Percentiles rank a stretch among this genome's conserved stretches.
Conservation (phyloP, 2,329 filamentous ascomycete species). For the Chaetothyriales sp. region DNA sequence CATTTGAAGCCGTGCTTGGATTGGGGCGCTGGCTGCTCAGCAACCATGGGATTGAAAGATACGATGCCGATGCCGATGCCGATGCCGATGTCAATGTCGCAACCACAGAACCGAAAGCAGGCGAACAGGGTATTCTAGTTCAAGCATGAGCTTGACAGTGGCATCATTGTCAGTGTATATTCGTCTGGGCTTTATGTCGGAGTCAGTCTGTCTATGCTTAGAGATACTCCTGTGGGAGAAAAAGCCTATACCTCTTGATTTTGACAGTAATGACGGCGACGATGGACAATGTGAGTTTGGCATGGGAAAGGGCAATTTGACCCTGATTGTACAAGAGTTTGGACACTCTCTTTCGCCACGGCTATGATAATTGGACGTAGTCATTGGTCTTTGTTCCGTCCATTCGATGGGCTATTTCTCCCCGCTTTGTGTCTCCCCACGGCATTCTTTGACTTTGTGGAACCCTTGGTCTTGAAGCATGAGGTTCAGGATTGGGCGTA, state of each 20-base stretch:
- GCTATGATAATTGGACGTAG: neutral
- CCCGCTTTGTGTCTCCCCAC: no score
- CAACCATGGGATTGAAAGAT: slow-evolving; percentile 15
- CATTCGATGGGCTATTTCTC: neutral
- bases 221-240: neutral
- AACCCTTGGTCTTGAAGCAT: no score
- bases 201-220: neutral
- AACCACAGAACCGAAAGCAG: neutral
- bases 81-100: no score
- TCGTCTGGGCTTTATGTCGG: neutral
- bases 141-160: neutral
- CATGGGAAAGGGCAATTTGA: neutral
- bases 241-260: neutral
- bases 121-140: neutral
- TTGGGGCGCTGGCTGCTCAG: slow-evolving; percentile 63
- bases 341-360: neutral
- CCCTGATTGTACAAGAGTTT: neutral
- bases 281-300: neutral
- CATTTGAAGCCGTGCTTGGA: slow-evolving; percentile 67
- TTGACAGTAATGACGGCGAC: neutral
- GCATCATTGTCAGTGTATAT: neutral
- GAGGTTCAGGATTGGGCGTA: no score
- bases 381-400: neutral
- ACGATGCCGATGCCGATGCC: slow-evolving; percentile 1
- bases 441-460: no score